phyloP scores from a whole-genome alignment of 2,329 filamentous ascomycete species.

The Malbranchea zuffiana region DNA sequence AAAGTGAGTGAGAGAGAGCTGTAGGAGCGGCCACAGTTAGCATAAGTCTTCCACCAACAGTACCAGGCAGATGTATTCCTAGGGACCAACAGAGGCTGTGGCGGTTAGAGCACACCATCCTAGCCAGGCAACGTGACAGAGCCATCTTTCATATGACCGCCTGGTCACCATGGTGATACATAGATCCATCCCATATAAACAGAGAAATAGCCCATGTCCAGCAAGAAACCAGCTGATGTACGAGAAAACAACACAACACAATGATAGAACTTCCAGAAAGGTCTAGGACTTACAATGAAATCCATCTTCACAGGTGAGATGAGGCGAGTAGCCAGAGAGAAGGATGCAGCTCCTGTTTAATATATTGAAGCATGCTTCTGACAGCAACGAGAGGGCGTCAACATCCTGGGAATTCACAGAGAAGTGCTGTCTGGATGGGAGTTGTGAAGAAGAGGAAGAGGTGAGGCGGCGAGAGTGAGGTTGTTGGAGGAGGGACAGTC shows the following conservation, averaged over 20 bases:
- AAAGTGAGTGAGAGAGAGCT: conserved; percentile 53
- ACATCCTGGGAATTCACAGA: no score
- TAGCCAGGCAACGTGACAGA: conserved; percentile 4
- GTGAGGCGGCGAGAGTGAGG: background rate
- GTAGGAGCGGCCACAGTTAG: conserved; percentile 12
- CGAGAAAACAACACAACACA: conserved; percentile 4
- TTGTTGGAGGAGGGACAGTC: background rate
- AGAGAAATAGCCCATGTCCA: background rate
- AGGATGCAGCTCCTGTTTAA: conserved; percentile 5
- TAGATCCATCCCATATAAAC: conserved; percentile 2
- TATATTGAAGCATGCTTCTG: conserved; percentile 8
- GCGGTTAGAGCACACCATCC: background rate
- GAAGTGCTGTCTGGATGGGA: no score
- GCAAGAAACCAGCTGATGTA: background rate
- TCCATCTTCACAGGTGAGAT: conserved; percentile 24
- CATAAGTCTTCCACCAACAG: background rate
- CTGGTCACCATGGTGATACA: conserved; percentile 1
- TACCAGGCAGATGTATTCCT: conserved; percentile 1
- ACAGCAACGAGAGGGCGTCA: background rate
- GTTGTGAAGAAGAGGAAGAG: background rate
- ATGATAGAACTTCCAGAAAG: conserved; percentile 7
- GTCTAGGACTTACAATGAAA: conserved; percentile 36
- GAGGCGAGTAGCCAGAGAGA: conserved; percentile 2
- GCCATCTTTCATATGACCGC: conserved; percentile 6
- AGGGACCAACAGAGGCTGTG: background rate